Base-by-base conservation (phyloP, 306 rosid species). In the Cucumis hystrix region DNA sequence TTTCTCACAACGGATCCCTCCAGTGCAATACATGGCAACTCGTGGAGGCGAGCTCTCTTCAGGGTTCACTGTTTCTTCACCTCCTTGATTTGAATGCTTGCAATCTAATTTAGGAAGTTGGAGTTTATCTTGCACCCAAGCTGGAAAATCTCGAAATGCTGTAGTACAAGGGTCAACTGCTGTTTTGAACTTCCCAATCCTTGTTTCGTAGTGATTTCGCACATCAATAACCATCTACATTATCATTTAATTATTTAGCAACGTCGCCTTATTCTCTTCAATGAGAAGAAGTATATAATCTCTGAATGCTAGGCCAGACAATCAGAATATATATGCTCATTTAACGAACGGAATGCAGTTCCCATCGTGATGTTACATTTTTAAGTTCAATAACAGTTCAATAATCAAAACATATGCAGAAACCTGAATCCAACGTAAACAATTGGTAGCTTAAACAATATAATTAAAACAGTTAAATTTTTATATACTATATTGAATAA, bases 11-110 rank as follows among this genome's bases (percentile, higher is more conserved):
- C 98, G 90, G 78, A 95, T 95, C 71, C 97, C 98, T 82, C 97
- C 98, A 0, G 98, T 95, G 87, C 97, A 95, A 86, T 92, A 95
- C 98, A 95, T 95, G 62, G 98, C 98, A 78, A 95, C 91, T 28
- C 92, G 90, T 14, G 49, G 87, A 20, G 93, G 92, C 85, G 86
- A 66, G 67, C 78, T 76, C 62, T 82, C 79, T 74, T 86, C 82
- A 23, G 83, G 75, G 82, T 39, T 82, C 37, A 79, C 86, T 28
- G 11, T 72, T 79, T 80, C 83, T 64, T 77, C 83, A 71, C 51
- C 82, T 66, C 74, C 82, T 68, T 56, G 77, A 76, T 72, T 83
- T 67, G 90, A 65, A 70, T 76, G 79, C 76, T 77, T 63, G 10
- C 41, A 37, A 58, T 83, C 85, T 25, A 56, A 59, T 75, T 84